Evolutionary conservation across 179 eudicot species (phyloP), one percentile per base, ranked within the genome.

Genomic region (Nepenthes alata): DNA sequence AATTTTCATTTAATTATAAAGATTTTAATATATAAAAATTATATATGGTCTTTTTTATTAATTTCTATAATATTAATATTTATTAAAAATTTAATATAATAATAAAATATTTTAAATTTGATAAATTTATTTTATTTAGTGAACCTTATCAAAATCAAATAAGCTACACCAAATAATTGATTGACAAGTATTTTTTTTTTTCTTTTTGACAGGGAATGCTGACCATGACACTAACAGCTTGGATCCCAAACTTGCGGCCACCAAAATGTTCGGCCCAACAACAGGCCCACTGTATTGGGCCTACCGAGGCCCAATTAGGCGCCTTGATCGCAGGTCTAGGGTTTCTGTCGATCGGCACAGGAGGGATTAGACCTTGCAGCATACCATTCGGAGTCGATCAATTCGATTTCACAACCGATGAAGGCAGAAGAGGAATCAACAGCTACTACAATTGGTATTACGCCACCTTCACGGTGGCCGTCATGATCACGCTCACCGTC

Each of bases 381-480:
- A 65, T 87, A 2, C 95, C 90, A 7, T 87, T 87, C 60, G 95
- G 90, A 0, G 82, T 82, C 0, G 88, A 84, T 69, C 95, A 87
- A 53, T 87, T 87, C 61, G 88, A 84, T 44, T 70, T 80, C 47
- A 73, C 81, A 2, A 84, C 84, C 0, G 84, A 82, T 8, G 76
- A 80, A 54, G 95, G 90, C 0, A 58, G 86, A 61, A 73, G 71
- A 58, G 84, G 86, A 4, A 87, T 84, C 4, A 75, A 70, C 34
- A 87, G 95, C 38, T 87, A 82, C 74, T 87, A 80, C 57, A 87
- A 84, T 59, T 87, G 88, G 95, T 87, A 87, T 47, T 87, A 84
- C 71, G 64, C 83, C n/a, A 74, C 87, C 7, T 87, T 84, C 16
- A 75, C 87, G 0, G 14, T 80, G 12, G 83, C 75, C 2, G 36